Base-by-base conservation (phyloP, 1,139 yeast genomes). In the Candida sp. region DNA sequence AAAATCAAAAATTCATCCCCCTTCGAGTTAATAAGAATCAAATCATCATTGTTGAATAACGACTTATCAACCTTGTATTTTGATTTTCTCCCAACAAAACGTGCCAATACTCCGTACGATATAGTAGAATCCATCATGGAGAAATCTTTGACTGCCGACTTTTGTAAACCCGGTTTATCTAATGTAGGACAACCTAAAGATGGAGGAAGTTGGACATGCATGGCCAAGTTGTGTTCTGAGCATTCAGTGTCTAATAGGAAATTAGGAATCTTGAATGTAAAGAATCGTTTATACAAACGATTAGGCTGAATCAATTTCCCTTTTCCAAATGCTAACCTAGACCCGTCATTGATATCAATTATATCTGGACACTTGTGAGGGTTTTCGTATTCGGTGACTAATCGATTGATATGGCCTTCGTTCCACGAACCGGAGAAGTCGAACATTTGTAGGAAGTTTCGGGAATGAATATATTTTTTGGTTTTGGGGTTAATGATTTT, bases 1-100 rank as follows among this genome's bases (percentile, higher is more conserved):
- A 71, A 58, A 41, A 73, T 70, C 29, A 70, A 64, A 51, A 63
- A 71, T 52, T 73, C 77, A 48, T 71, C 76, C 51, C 76, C 76
- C 22, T 49, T 51, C 34, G 65, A 55, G 50, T 70, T 70, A 39
- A 69, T 60, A 49, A 70, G 61, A 39, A 56, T 59, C 6, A 68
- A 63, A 38, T 58, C 54, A 48, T 49, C 49, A 8, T 44, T 46
- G 19, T 53, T 52, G 43, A 52, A 49, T 2, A 52, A 44, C 8
- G 50, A 45, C 6, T 49, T 49, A 27, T 55, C 56, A 30, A 54
- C 60, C 12, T 55, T 50, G 49, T 64, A 68, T 33, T 43, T 59
- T 7, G 63, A 60, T 8, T 70, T 69, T 42, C 68, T 61, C 39
- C 77, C 77, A 43, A 73, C 67, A 40, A 73, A 66, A 49, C 75